Conservation (phyloP, 306 rosid genomes). For the Parietaria judaica region DNA sequence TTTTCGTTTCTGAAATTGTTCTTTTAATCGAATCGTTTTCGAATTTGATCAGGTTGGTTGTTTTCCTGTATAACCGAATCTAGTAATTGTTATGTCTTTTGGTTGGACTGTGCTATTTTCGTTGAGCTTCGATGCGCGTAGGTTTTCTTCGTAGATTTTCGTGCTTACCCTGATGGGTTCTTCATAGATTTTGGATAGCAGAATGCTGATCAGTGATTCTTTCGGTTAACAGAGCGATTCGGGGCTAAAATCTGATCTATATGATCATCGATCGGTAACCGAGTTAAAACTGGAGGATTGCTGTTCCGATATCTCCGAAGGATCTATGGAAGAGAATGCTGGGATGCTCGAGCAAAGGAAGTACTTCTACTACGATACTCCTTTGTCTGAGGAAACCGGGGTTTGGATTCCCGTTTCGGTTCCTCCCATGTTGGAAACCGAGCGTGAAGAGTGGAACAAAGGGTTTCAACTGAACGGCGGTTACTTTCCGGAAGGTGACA, state of each 20-base stretch:
- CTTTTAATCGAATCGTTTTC: neutral
- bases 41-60: no score
- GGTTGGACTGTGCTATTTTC: neutral
- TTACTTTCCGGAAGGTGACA: constrained; percentile 78
- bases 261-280: constrained; percentile 10
- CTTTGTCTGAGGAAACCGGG: constrained; percentile 76
- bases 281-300: constrained; percentile 23
- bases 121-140: neutral
- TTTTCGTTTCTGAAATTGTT: neutral
- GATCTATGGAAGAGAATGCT: constrained; percentile 21
- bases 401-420: constrained; percentile 97
- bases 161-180: neutral
- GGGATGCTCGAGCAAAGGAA: constrained; percentile 37
- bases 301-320: constrained; percentile 26
- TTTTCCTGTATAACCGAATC: neutral
- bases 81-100: neutral
- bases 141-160: neutral
- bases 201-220: constrained; percentile 4
- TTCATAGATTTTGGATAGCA: neutral
- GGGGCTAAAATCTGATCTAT: constrained; percentile 17
- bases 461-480: constrained; percentile 68
- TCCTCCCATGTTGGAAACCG: constrained; percentile 86
- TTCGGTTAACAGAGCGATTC: constrained; percentile 31
- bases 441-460: constrained; percentile 59
- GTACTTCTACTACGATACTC: constrained; percentile 68